A percentile compares a stretch with the other conserved stretches of the same genome.
Conservation (phyloP, 2,329 filamentous ascomycete genomes). For the Podosphaera aphanis region DNA sequence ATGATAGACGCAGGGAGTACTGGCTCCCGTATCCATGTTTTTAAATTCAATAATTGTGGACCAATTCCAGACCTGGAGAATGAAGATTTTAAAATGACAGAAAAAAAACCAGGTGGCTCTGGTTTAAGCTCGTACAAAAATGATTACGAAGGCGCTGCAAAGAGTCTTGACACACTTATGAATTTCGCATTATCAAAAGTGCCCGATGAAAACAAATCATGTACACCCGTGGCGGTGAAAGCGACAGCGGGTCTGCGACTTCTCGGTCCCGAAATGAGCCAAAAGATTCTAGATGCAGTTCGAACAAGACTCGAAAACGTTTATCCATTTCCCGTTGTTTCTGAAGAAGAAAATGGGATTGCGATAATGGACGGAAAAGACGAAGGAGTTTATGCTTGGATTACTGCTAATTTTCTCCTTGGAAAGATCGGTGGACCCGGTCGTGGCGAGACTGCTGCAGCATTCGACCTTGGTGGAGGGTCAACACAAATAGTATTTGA, state of each 20-base stretch:
- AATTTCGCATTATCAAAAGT: constrained; percentile 65
- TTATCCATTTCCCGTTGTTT: constrained; percentile 88
- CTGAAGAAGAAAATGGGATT: constrained; percentile 63
- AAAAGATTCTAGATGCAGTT: constrained; percentile 69
- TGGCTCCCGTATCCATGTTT: constrained; percentile 92
- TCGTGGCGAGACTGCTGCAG: constrained; percentile 69
- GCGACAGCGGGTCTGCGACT: constrained; percentile 84
- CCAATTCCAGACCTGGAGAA: constrained; percentile 80
- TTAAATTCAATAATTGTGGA: constrained; percentile 98
- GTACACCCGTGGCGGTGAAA: constrained; percentile 90
- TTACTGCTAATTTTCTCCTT: constrained; percentile 94
- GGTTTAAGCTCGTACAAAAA: constrained; percentile 68
- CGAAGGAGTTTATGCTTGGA: constrained; percentile 97
- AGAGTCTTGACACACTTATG: constrained; percentile 72
- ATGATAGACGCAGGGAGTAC: constrained; percentile 99
- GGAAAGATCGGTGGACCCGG: constrained; percentile 92
- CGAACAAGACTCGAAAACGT: constrained; percentile 60
- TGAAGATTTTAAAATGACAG: constrained; percentile 84
- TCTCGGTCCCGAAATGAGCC: constrained; percentile 56
- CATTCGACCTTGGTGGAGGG: constrained; percentile 89
- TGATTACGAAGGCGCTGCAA: constrained; percentile 70
- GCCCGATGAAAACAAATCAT: constrained; percentile 72
- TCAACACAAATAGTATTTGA: constrained; percentile 98
- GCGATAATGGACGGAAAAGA: constrained; percentile 94
- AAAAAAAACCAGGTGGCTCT: constrained; percentile 50